phyloP scores from a whole-genome alignment of 75 land plant species.

The Adiantum capillusveneris region DNA sequence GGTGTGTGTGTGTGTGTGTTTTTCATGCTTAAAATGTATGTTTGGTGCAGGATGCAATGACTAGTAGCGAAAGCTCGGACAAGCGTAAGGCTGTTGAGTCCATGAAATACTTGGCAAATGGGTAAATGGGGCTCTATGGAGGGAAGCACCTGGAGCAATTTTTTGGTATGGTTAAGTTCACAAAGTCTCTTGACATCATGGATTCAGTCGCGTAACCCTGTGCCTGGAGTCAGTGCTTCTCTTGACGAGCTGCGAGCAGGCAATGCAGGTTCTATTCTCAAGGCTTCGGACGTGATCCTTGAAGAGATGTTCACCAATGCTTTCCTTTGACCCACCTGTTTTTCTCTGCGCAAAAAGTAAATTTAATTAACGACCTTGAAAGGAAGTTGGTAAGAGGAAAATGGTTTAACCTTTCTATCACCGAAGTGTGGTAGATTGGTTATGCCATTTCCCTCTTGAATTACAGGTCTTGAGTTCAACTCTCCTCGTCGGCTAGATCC shows the following conservation, averaged over 20 bases:
- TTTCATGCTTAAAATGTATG: too few species aligned
- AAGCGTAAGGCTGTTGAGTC: conserved; percentile 12
- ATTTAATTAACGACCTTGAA: too few species aligned
- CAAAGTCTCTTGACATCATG: conserved; percentile 10
- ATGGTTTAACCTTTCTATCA: too few species aligned
- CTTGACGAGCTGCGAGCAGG: conserved; percentile 24
- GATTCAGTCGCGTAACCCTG: conserved; percentile 19
- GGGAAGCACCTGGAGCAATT: conserved; percentile 6
- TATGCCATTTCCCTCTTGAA: too few species aligned
- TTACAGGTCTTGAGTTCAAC: too few species aligned
- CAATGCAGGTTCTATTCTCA: conserved; percentile 6
- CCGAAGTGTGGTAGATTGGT: too few species aligned
- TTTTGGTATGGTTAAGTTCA: conserved; percentile 9
- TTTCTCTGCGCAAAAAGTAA: too few species aligned
- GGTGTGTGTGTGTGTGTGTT: too few species aligned
- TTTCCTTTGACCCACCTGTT: too few species aligned
- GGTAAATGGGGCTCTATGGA: conserved; percentile 21
- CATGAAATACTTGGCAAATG: conserved; percentile 6
- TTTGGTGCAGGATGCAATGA: conserved; percentile 15
- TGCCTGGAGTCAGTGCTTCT: conserved; percentile 17
- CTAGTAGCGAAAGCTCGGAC: conserved; percentile 2
- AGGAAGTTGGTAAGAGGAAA: too few species aligned
- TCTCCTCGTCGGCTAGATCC: too few species aligned
- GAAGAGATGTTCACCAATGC: conserved; percentile 2
- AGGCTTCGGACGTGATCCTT: not conserved